Evolutionary conservation across 2,329 filamentous ascomycete genomes (phyloP), one percentile per base, ranked within the genome.

Genomic region (Aspergillus sp.): DNA sequence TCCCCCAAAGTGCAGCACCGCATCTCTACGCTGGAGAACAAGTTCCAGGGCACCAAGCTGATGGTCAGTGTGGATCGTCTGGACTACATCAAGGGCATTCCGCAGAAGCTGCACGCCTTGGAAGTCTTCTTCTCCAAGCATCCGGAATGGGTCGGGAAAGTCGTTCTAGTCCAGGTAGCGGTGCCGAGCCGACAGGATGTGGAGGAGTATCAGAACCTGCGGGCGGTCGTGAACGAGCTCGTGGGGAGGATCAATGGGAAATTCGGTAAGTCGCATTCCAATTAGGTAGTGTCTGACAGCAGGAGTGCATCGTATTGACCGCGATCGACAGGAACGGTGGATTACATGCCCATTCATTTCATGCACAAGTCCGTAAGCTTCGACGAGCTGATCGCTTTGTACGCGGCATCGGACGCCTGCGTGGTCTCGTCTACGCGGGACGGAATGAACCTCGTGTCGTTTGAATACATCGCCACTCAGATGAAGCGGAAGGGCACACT

Each of bases 311-410:
- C 17, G 57, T 52, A 50, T 51, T 62, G 51, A 54, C 47, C 3
- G 14, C 24, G 3, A 26, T 6, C 45, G 26, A 17, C 53, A 81
- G 79, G 92, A 69, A 96, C 90, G 26, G 87, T 96, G 65, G 92
- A 96, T 72, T 96, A 95, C 76, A 96, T 95, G 88, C 93, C 92
- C 1, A 96, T 96, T 63, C 92, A 96, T 74, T 96, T 96, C 77
- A 85, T 96, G 66, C 92, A 96, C 76, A 93, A 96, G 75, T 94
- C 89, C 11, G 90, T 96, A 62, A 84, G 83, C 42, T 96, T 96
- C 63, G 90, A 96, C 61, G 92, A 96, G 75, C 84, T 96, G 33
- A 91, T 93, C 40, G 90, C 90, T 1, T 80, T 96, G 14, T 96
- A 96, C 69, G 88, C 89, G 19, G 86, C 94, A 20, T 92, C 89